Percentiles rank a stretch among this genome's conserved stretches.
Conservation (phyloP, 305 asterid species). For the Rubia tinctorum region DNA sequence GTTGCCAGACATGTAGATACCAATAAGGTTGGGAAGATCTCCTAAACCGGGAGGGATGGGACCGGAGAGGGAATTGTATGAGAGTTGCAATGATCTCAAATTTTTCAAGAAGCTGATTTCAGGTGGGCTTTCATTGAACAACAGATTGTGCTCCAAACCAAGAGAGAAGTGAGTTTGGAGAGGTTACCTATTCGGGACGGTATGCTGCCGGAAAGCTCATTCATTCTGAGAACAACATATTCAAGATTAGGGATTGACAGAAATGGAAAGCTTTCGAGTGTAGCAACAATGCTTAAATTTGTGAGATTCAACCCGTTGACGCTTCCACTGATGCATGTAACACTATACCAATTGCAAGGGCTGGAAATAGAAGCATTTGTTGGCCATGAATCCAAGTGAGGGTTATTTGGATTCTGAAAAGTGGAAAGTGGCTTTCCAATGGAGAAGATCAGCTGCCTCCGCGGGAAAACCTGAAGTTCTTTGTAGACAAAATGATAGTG, state of each 20-base stretch:
- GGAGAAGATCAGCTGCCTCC: conserved; percentile 12
- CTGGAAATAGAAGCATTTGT: background rate
- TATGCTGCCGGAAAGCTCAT: conserved; percentile 16
- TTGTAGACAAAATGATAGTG: background rate
- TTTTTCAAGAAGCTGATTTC: conserved; percentile 18
- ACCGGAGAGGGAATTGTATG: conserved; percentile 52
- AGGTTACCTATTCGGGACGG: conserved; percentile 6
- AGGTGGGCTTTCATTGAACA: conserved; percentile 18
- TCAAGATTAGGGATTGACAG: conserved; percentile 21
- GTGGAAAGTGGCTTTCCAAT: conserved; percentile 16
- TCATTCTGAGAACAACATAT: background rate
- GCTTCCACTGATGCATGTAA: conserved; percentile 17
- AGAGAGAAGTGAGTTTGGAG: background rate
- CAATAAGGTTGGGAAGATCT: conserved; percentile 49
- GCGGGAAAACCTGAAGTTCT: conserved; percentile 6
- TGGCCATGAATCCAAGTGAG: conserved; percentile 2
- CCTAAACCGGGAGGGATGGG: conserved; percentile 56
- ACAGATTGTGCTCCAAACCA: background rate
- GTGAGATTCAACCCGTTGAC: conserved; percentile 23
- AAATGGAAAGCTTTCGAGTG: conserved; percentile 17
- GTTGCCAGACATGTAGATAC: conserved; percentile 58
- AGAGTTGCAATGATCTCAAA: conserved; percentile 7
- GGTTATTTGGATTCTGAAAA: background rate
- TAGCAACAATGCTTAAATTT: conserved; percentile 11
- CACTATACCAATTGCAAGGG: conserved; percentile 24